Evolutionary conservation across 371 early-diverging fungal species (phyloP).

Genomic region (Massospora cicadina): DNA sequence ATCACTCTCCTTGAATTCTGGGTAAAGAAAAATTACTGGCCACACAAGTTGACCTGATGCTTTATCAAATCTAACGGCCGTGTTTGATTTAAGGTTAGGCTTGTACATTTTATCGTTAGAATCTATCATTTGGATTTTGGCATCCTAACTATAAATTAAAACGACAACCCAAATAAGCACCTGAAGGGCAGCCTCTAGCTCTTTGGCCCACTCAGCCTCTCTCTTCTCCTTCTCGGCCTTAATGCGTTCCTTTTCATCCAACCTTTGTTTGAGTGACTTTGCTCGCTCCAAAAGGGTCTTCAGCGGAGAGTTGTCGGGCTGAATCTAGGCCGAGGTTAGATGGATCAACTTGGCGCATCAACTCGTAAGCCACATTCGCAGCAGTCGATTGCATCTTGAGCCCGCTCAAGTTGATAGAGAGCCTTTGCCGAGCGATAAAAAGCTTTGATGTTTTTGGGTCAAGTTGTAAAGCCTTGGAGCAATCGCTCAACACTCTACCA

Average conservation of each 20-base stretch:
- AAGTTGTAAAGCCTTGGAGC: slow-evolving; percentile 60
- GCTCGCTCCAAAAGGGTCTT: slow-evolving; percentile 22
- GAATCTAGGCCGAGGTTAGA: slow-evolving; percentile 18
- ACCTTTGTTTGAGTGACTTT: slow-evolving; percentile 21
- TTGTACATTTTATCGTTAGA: slow-evolving; percentile 7
- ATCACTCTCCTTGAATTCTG: slow-evolving; percentile 82
- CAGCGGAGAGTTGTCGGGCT: slow-evolving; percentile 52
- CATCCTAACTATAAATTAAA: neutral
- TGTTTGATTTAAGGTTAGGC: slow-evolving; percentile 8
- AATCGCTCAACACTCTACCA: slow-evolving; percentile 71
- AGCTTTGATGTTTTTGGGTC: slow-evolving; percentile 77
- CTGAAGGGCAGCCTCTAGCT: slow-evolving; percentile 25
- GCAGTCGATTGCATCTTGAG: slow-evolving; percentile 71
- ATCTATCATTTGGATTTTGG: slow-evolving; percentile 6
- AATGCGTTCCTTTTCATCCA: slow-evolving; percentile 25
- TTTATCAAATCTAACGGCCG: slow-evolving; percentile 37
- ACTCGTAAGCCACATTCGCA: slow-evolving; percentile 43
- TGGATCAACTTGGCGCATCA: neutral
- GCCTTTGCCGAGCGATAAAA: slow-evolving; percentile 81
- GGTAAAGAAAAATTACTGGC: slow-evolving; percentile 88
- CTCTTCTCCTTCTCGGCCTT: slow-evolving; percentile 27
- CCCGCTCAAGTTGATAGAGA: slow-evolving; percentile 48
- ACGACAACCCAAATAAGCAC: slow-evolving; percentile 17
- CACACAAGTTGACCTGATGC: slow-evolving; percentile 44
- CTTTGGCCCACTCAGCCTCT: slow-evolving; percentile 10